Evolutionary conservation across 495 filamentous ascomycete species (phyloP).

Genomic region (Penicillium canescens): DNA sequence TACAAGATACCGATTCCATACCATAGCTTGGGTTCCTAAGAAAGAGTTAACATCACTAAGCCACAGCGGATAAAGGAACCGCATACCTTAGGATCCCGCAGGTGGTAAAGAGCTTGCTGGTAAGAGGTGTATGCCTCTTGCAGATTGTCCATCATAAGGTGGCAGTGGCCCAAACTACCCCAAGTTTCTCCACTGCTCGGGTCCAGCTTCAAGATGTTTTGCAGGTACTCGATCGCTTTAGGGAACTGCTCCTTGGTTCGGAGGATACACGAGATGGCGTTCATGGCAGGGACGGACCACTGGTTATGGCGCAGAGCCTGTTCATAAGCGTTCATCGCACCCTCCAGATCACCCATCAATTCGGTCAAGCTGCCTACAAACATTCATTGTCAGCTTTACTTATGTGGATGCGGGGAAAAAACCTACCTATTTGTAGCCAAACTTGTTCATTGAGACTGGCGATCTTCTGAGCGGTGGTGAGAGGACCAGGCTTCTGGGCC

Average conservation of each 20-base stretch:
- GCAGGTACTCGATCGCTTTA: slow-evolving; percentile 90
- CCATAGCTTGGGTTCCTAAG: slow-evolving; percentile 94
- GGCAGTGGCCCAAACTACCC: slow-evolving; percentile 95
- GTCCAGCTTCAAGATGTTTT: slow-evolving; percentile 89
- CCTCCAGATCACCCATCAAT: slow-evolving; percentile 82
- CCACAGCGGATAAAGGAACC: neutral
- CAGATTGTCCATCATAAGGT: slow-evolving; percentile 98
- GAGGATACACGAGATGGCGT: slow-evolving; percentile 86
- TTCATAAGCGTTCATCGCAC: slow-evolving; percentile 86
- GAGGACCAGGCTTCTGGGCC: slow-evolving; percentile 48
- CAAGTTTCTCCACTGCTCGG: slow-evolving; percentile 89
- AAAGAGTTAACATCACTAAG: neutral
- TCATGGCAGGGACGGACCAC: slow-evolving; percentile 92
- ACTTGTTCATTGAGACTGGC: slow-evolving; percentile 74
- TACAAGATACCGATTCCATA: slow-evolving; percentile 99
- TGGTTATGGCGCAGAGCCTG: slow-evolving; percentile 83
- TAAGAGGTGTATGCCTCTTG: slow-evolving; percentile 98
- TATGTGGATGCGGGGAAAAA: neutral
- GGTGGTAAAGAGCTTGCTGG: slow-evolving; percentile 89
- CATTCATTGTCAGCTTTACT: slow-evolving; percentile 9
- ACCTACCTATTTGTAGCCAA: slow-evolving; percentile 92
- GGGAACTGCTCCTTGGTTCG: slow-evolving; percentile 90
- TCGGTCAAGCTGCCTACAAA: slow-evolving; percentile 77
- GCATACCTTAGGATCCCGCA: slow-evolving; percentile 89
- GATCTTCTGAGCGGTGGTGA: slow-evolving; percentile 60